A percentile compares a stretch with the other conserved stretches of the same genome.
These are phyloP conservation scores for Jaapia argillacea DNA, from an alignment of 768 basidiomycete genomes.

Conservation along the genomic window DNA sequence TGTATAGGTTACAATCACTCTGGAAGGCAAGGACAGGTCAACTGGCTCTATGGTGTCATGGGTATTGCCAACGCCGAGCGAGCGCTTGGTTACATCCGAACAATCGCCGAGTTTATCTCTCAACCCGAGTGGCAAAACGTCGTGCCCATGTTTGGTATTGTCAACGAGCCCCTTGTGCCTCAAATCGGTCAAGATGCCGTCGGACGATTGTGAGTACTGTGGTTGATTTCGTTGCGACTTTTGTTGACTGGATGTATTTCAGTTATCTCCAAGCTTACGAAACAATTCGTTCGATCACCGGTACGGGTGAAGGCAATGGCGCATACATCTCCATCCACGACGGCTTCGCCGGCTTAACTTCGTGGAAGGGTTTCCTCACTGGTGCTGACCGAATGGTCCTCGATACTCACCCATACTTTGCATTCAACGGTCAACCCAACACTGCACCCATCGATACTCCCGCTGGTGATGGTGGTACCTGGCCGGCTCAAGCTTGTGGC, in stretches of 20 bases:
- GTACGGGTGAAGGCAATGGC: slow-evolving; percentile 39
- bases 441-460: slow-evolving; percentile 31
- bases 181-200: slow-evolving; percentile 45
- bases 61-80: slow-evolving; percentile 81
- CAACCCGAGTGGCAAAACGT: slow-evolving; percentile 64
- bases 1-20: slow-evolving; percentile 43
- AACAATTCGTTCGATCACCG: slow-evolving; percentile 64
- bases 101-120: slow-evolving; percentile 71
- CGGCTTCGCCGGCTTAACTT: slow-evolving; percentile 38
- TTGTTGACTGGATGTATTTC: slow-evolving; percentile 21
- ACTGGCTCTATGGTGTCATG: slow-evolving; percentile 65
- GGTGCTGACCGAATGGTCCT: slow-evolving; percentile 33
- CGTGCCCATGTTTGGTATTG: slow-evolving; percentile 48
- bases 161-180: slow-evolving; percentile 49
- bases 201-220: slow-evolving; percentile 44
- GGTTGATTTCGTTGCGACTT: slow-evolving; percentile 18
- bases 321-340: slow-evolving; percentile 44
- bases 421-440: slow-evolving; percentile 22
- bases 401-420: slow-evolving; percentile 43
- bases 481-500: slow-evolving; percentile 27
- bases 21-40: slow-evolving; percentile 50
- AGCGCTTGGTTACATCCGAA: slow-evolving; percentile 64
- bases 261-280: slow-evolving; percentile 51
- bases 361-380: slow-evolving; percentile 28
- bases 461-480: slow-evolving; percentile 20